Conservation (phyloP, 2,329 filamentous ascomycete genomes). For the Exophiala viscosa region DNA sequence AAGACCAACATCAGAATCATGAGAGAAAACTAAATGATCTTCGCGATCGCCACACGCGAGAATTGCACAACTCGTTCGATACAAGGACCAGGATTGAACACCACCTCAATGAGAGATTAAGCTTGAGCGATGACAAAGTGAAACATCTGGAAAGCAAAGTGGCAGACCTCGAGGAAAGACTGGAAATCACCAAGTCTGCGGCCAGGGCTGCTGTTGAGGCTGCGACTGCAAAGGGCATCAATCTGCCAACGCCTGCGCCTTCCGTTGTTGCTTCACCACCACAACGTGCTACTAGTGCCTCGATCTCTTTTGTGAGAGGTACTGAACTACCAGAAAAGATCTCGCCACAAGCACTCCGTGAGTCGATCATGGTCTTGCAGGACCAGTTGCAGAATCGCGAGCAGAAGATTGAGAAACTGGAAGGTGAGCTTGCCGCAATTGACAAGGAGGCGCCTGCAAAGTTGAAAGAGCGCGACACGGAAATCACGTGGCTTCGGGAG, state of each 20-base stretch:
- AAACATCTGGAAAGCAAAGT: slow-evolving; percentile 84
- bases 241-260: slow-evolving; percentile 28
- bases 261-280: slow-evolving; percentile 37
- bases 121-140: slow-evolving; percentile 76
- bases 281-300: slow-evolving; percentile 44
- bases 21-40: slow-evolving; percentile 72
- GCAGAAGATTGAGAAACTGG: slow-evolving; percentile 79
- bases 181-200: slow-evolving; percentile 84
- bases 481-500: slow-evolving; percentile 92
- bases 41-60: slow-evolving; percentile 69
- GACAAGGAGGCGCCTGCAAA: slow-evolving; percentile 77
- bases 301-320: slow-evolving; percentile 42
- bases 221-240: slow-evolving; percentile 53
- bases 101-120: slow-evolving; percentile 75
- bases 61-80: slow-evolving; percentile 69
- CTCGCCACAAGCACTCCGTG: slow-evolving; percentile 87
- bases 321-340: slow-evolving; percentile 72
- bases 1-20: slow-evolving; percentile 61
- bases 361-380: slow-evolving; percentile 93
- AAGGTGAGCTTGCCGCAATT: slow-evolving; percentile 63
- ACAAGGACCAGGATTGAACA: slow-evolving; percentile 77
- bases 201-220: slow-evolving; percentile 78
- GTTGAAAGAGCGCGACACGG: slow-evolving; percentile 86
- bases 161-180: slow-evolving; percentile 78
- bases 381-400: slow-evolving; percentile 96